A percentile compares a stretch with the other conserved stretches of the same genome.
Conservation (phyloP, 208 protist species). For the Spongospora subterranea region DNA sequence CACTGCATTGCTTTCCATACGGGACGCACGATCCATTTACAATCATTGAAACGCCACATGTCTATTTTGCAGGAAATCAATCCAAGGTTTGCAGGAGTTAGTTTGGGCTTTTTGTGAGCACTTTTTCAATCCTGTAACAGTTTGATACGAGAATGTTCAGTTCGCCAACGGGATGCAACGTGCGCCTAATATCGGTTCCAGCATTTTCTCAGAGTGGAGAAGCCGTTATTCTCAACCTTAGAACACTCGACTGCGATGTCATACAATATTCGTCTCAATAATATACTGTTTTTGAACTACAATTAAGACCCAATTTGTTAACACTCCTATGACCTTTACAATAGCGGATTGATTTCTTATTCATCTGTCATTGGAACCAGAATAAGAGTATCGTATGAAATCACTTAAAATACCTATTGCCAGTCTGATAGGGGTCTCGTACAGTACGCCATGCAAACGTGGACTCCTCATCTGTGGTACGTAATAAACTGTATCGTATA, state of each 20-base stretch:
- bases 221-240: conserved; percentile 8
- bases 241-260: conserved; percentile 35
- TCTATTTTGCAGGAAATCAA: conserved; percentile 58
- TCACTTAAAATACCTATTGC: too few relatives aligned
- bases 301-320: too few relatives aligned
- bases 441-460: too few relatives aligned
- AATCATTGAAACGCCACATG: not conserved
- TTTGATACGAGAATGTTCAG: conserved; percentile 7
- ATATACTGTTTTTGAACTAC: too few relatives aligned
- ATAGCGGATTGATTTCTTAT: too few relatives aligned
- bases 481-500: too few relatives aligned
- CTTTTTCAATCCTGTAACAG: not conserved
- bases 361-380: too few relatives aligned
- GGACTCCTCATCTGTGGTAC: too few relatives aligned
- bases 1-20: conserved; percentile 47
- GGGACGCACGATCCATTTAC: conserved; percentile 43
- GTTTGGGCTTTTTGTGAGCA: not conserved
- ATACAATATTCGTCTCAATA: conserved; percentile 58
- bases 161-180: not conserved
- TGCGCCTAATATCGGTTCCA: conserved; percentile 11
- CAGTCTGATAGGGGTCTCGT: too few relatives aligned
- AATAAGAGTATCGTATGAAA: too few relatives aligned
- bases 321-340: too few relatives aligned
- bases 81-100: not conserved
- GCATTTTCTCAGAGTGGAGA: not conserved